phyloP scores from a whole-genome alignment of 306 rosid genomes.

The Prinsepia uniflora region DNA sequence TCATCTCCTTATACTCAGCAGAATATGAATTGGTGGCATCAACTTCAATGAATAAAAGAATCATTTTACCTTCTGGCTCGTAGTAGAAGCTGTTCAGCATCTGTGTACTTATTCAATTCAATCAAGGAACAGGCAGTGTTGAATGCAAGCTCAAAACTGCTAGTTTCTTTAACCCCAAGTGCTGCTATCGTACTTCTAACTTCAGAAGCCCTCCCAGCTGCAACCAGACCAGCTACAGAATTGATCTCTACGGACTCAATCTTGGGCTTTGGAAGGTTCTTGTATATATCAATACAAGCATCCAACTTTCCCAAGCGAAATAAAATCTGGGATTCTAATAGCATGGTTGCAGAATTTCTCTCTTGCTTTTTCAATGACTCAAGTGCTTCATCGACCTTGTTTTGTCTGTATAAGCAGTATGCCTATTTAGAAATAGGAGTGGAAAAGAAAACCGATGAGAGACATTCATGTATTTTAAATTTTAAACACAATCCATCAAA shows the following conservation, averaged over 20 bases:
- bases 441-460: constrained; percentile 24
- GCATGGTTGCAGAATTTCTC: constrained; percentile 51
- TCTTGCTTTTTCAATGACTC: constrained; percentile 57
- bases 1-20: constrained; percentile 2
- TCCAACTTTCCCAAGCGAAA: constrained; percentile 86
- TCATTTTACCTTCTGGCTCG: constrained; percentile 70
- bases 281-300: constrained; percentile 83
- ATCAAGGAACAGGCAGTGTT: constrained; percentile 87
- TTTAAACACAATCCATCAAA: background rate
- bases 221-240: constrained; percentile 71
- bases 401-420: constrained; percentile 94
- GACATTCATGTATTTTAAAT: background rate
- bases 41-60: constrained; percentile 17
- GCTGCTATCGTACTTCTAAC: constrained; percentile 73
- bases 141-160: constrained; percentile 91
- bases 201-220: constrained; percentile 81
- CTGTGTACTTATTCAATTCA: constrained; percentile 61
- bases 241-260: constrained; percentile 78
- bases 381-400: constrained; percentile 82
- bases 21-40: constrained; percentile 17
- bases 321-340: constrained; percentile 86
- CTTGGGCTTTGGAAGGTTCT: constrained; percentile 77
- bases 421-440: constrained; percentile 54
- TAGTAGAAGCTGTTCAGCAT: constrained; percentile 85
- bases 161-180: constrained; percentile 68